A percentile compares a stretch with the other conserved stretches of the same genome.
phyloP scores from a whole-genome alignment of 2,329 filamentous ascomycete genomes.

The Byssothecium circinans region DNA sequence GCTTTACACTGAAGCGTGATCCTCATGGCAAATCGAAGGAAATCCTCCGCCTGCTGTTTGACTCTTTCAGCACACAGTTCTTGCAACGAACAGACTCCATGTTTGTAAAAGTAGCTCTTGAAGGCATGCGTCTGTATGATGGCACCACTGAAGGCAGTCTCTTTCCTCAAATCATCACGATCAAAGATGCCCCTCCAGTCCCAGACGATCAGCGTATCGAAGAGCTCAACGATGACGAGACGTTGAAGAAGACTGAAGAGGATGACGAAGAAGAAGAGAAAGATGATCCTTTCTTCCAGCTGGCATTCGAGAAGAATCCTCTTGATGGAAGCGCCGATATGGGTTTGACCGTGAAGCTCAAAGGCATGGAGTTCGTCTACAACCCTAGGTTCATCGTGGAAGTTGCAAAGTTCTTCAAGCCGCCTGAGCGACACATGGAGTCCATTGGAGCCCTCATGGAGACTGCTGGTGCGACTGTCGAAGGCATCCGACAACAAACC shows the following conservation, averaged over 20 bases:
- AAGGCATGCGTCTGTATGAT: slow-evolving; percentile 91
- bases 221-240: slow-evolving; percentile 54
- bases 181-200: slow-evolving; percentile 78
- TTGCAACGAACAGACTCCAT: slow-evolving; percentile 89
- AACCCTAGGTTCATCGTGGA: slow-evolving; percentile 93
- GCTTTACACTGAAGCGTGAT: slow-evolving; percentile 88
- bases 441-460: slow-evolving; percentile 96
- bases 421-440: slow-evolving; percentile 96
- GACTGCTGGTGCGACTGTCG: slow-evolving; percentile 90
- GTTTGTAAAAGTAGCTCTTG: slow-evolving; percentile 84
- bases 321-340: slow-evolving; percentile 91
- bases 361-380: slow-evolving; percentile 95
- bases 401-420: slow-evolving; percentile 92
- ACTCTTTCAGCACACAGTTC: slow-evolving; percentile 88
- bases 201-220: slow-evolving; percentile 53
- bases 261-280: slow-evolving; percentile 50
- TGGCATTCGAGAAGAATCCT: slow-evolving; percentile 93
- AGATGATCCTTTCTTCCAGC: slow-evolving; percentile 83
- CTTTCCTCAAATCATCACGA: slow-evolving; percentile 91
- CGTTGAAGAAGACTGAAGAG: slow-evolving; percentile 49
- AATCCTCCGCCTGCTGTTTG: slow-evolving; percentile 88
- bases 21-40: slow-evolving; percentile 77
- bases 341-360: slow-evolving; percentile 85
- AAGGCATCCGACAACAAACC: slow-evolving; percentile 92
- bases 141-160: slow-evolving; percentile 89